A percentile compares a stretch with the other conserved stretches of the same genome.
Evolutionary conservation across 2,329 filamentous ascomycete species (phyloP).

Genomic region (Pyrenochaeta sp.): DNA sequence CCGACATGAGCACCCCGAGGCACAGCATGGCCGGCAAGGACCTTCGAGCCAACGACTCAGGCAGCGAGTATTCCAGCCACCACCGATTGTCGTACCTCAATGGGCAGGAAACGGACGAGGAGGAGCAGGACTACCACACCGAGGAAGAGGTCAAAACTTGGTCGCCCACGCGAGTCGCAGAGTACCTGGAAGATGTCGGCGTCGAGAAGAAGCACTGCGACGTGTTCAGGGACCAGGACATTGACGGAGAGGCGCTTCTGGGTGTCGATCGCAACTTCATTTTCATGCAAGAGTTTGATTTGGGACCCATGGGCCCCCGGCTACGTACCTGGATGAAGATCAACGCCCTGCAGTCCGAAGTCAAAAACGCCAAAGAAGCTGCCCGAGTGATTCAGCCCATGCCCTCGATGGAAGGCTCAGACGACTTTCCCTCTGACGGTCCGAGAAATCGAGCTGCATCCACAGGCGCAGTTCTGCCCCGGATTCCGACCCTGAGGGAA

Average conservation of each 20-base stretch:
- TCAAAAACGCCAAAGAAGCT: slow-evolving; percentile 63
- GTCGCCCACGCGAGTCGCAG: slow-evolving; percentile 82
- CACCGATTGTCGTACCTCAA: slow-evolving; percentile 89
- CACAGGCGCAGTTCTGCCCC: slow-evolving; percentile 47
- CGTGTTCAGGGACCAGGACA: slow-evolving; percentile 95
- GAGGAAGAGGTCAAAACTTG: slow-evolving; percentile 79
- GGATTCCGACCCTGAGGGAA: slow-evolving; percentile 48
- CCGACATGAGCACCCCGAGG: slow-evolving; percentile 74
- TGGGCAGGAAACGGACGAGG: slow-evolving; percentile 93
- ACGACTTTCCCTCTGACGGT: slow-evolving; percentile 47
- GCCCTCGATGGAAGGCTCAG: slow-evolving; percentile 36
- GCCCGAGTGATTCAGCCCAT: slow-evolving; percentile 45
- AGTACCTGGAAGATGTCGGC: slow-evolving; percentile 83
- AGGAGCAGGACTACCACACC: slow-evolving; percentile 76
- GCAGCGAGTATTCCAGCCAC: slow-evolving; percentile 87
- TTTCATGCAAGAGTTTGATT: slow-evolving; percentile 93
- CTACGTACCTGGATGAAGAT: slow-evolving; percentile 98
- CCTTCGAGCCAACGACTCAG: slow-evolving; percentile 73
- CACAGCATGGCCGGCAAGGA: slow-evolving; percentile 62
- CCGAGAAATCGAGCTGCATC: slow-evolving; percentile 57
- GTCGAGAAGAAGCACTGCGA: slow-evolving; percentile 91
- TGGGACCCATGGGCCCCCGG: slow-evolving; percentile 87
- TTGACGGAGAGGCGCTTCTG: slow-evolving; percentile 88
- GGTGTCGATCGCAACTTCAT: slow-evolving; percentile 95
- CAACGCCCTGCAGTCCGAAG: slow-evolving; percentile 87